phyloP scores from a whole-genome alignment of 2,329 filamentous ascomycete species.

The Stagonosporopsis chrysanthemi region DNA sequence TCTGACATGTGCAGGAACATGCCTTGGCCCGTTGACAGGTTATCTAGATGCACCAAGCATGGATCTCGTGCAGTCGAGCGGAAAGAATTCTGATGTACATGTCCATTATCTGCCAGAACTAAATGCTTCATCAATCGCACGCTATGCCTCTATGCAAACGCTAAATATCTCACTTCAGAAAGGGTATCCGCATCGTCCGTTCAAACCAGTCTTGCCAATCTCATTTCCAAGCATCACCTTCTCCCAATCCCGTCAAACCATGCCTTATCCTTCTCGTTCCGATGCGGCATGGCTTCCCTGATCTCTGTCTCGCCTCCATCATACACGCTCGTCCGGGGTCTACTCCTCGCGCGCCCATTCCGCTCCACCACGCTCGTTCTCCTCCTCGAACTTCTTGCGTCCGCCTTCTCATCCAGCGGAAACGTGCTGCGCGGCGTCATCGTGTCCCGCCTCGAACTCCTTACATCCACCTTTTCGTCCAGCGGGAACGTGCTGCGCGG shows the following conservation, averaged over 20 bases:
- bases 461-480: conserved; percentile 21
- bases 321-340: conserved; percentile 34
- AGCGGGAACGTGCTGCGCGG: conserved; percentile 32
- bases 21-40: background rate
- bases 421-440: conserved; percentile 34
- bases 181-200: conserved; percentile 14
- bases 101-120: background rate
- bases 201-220: conserved; percentile 5
- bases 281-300: conserved; percentile 45
- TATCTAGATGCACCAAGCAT: background rate
- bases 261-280: conserved; percentile 41
- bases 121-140: background rate
- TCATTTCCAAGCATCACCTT: background rate
- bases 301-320: conserved; percentile 44
- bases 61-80: background rate
- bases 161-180: conserved; percentile 15
- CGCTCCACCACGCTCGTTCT: conserved; percentile 17
- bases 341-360: conserved; percentile 25
- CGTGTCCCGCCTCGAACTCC: conserved; percentile 28
- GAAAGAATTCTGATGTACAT: background rate
- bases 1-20: background rate
- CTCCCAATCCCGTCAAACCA: conserved; percentile 44
- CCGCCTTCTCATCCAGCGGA: conserved; percentile 24
- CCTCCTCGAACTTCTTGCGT: conserved; percentile 9
- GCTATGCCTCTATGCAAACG: conserved; percentile 15